Percentiles rank a stretch among this genome's conserved stretches.
These are phyloP conservation scores for Zangia roseola DNA, from an alignment of 768 basidiomycete genomes.

Conservation along the genomic window DNA sequence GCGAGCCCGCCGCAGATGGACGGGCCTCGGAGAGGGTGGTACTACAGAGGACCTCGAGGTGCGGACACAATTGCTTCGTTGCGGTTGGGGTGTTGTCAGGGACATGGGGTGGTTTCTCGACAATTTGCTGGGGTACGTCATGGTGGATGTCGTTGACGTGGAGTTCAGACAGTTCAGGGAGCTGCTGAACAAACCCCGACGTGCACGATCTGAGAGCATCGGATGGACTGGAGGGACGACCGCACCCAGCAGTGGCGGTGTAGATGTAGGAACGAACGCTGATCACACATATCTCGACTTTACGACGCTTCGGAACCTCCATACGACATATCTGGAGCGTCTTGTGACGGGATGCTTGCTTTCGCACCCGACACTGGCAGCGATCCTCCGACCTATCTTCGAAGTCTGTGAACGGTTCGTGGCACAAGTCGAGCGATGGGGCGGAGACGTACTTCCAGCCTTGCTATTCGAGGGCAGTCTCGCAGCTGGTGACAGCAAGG, in stretches of 20 bases:
- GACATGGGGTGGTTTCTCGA: constrained; percentile 94
- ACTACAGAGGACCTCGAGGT: constrained; percentile 66
- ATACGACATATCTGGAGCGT: constrained; percentile 77
- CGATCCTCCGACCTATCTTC: constrained; percentile 67
- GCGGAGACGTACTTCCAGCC: constrained; percentile 84
- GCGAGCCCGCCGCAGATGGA: constrained; percentile 81
- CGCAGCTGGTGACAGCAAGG: constrained; percentile 47
- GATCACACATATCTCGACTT: constrained; percentile 63
- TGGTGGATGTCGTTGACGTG: constrained; percentile 87
- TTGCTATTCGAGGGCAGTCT: constrained; percentile 80
- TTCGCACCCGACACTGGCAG: constrained; percentile 59
- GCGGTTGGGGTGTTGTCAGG: constrained; percentile 83
- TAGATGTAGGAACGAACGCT: constrained; percentile 24
- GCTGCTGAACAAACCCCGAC: constrained; percentile 38
- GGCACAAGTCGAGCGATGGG: constrained; percentile 90
- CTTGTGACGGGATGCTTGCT: constrained; percentile 79
- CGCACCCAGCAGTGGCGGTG: constrained; percentile 2
- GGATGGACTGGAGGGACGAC: constrained; percentile 9
- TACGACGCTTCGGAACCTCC: constrained; percentile 78
- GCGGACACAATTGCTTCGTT: constrained; percentile 64
- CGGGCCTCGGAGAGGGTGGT: constrained; percentile 83
- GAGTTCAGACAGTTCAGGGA: constrained; percentile 75
- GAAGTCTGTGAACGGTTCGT: constrained; percentile 85
- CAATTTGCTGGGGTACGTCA: constrained; percentile 76
- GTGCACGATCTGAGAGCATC: constrained; percentile 21